A percentile compares a stretch with the other conserved stretches of the same genome.
These are phyloP conservation scores for Mycosarcoma maydis DNA, from an alignment of 1,284 basidiomycete species.

Conservation along the genomic window DNA sequence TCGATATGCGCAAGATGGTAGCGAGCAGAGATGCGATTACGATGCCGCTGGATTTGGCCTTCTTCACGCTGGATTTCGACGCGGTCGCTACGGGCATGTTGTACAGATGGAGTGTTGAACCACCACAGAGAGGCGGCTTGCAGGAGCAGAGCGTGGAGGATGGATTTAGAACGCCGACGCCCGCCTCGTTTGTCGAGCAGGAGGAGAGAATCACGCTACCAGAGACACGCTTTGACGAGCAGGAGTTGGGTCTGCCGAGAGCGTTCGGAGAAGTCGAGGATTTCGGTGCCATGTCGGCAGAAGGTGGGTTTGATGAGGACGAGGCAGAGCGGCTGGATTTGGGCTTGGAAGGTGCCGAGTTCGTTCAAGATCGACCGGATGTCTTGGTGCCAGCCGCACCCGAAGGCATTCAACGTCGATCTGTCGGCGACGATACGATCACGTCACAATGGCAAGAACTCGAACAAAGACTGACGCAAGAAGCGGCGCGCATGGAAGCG, in stretches of 20 bases:
- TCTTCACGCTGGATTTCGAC: conserved; percentile 48
- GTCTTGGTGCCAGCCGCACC: conserved; percentile 6
- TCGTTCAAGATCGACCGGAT: conserved; percentile 4
- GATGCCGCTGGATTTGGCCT: conserved; percentile 27
- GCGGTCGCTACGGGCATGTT: neutral
- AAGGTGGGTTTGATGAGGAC: conserved; percentile 23
- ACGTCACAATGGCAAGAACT: conserved; percentile 37
- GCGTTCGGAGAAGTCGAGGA: conserved; percentile 23
- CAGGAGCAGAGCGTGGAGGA: conserved; percentile 7
- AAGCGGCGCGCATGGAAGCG: conserved; percentile 28
- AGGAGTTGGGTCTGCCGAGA: conserved; percentile 29
- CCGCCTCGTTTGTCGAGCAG: conserved; percentile 22
- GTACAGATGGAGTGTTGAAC: conserved; percentile 23
- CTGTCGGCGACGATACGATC: conserved; percentile 12
- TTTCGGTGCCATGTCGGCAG: conserved; percentile 1
- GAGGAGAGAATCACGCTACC: conserved; percentile 38
- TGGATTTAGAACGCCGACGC: conserved; percentile 27
- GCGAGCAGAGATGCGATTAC: conserved; percentile 33
- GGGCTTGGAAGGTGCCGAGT: conserved; percentile 25
- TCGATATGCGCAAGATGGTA: conserved; percentile 40
- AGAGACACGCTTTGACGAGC: conserved; percentile 28
- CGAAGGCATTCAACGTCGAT: conserved; percentile 10
- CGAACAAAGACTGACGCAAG: conserved; percentile 27
- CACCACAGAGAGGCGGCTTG: neutral
- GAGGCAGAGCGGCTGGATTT: conserved; percentile 34